Conservation (phyloP, 768 basidiomycete species). For the Termitomyces sp. region DNA sequence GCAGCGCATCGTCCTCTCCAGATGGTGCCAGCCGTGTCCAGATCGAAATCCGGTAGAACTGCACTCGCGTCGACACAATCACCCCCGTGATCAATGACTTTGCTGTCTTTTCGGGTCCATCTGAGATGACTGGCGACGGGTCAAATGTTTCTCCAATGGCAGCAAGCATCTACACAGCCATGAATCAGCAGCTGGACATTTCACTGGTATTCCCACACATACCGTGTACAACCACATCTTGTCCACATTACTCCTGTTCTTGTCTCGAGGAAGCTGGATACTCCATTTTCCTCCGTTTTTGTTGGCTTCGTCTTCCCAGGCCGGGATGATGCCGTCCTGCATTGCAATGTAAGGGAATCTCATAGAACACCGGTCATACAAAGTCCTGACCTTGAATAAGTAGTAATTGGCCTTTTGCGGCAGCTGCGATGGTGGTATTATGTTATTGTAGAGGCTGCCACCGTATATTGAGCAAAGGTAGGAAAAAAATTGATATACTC, state of each 20-base stretch:
- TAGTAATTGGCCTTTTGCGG: conserved; percentile 99
- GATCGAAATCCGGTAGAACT: conserved; percentile 95
- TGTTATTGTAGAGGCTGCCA: conserved; percentile 87
- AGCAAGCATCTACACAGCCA: conserved; percentile 80
- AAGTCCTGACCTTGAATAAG: conserved; percentile 80
- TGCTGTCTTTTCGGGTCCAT: conserved; percentile 33
- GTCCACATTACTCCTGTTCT: conserved; percentile 79
- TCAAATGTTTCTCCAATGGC: conserved; percentile 99
- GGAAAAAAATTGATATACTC: conserved; percentile 18
- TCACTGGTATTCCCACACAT: conserved; percentile 27
- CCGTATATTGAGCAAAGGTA: conserved; percentile 13
- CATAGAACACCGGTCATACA: not conserved
- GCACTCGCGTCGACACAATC: conserved; percentile 89
- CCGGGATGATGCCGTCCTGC: conserved; percentile 92
- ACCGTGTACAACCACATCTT: conserved; percentile 98
- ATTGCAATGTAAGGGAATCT: conserved; percentile 2
- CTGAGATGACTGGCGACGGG: conserved; percentile 59
- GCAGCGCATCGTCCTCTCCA: conserved; percentile 49
- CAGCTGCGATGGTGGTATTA: conserved; percentile 89
- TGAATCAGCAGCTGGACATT: not conserved
- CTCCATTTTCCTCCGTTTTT: conserved; percentile 98
- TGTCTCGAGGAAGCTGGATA: conserved; percentile 94
- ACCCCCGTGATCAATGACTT: conserved; percentile 83
- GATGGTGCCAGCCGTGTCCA: conserved; percentile 89
- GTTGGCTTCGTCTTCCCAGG: conserved; percentile 97